Percentiles rank a stretch among this genome's conserved stretches.
These are phyloP conservation scores for Candida maesae DNA, from an alignment of 805 yeast species.

Conservation along the genomic window DNA sequence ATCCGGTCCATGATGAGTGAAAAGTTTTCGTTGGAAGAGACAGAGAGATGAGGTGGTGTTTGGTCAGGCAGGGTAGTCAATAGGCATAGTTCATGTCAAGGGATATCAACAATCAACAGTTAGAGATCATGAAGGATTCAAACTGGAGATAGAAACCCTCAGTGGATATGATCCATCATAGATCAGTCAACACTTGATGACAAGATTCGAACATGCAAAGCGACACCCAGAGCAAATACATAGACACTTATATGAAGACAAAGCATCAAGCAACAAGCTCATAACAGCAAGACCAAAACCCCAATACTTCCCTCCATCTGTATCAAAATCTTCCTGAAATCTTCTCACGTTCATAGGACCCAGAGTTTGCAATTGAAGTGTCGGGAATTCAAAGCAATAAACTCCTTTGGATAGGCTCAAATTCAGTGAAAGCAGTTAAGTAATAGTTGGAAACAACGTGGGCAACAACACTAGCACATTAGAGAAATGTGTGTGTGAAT, in stretches of 20 bases:
- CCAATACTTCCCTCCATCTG: too few species aligned
- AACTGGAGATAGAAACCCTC: too few species aligned
- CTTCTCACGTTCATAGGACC: slow-evolving; percentile 15
- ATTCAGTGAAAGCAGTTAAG: slow-evolving; percentile 9
- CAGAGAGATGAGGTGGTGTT: background rate
- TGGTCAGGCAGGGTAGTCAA: too few species aligned
- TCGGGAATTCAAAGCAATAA: slow-evolving; percentile 69
- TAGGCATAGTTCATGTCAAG: too few species aligned
- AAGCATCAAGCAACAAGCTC: too few species aligned
- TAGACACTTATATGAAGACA: too few species aligned
- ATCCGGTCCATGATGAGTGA: slow-evolving; percentile 4
- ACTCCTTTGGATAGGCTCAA: slow-evolving; percentile 6
- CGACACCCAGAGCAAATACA: too few species aligned
- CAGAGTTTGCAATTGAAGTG: slow-evolving; percentile 59
- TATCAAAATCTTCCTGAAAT: slow-evolving; percentile 5
- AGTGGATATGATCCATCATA: too few species aligned
- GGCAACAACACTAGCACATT: slow-evolving; percentile 1
- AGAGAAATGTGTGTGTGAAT: slow-evolving; percentile 8
- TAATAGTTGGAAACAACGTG: slow-evolving; percentile 13
- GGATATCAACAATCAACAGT: too few species aligned
- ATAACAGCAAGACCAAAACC: background rate
- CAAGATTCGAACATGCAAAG: too few species aligned
- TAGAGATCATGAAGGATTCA: too few species aligned
- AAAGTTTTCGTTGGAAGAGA: slow-evolving; percentile 2
- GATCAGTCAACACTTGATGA: too few species aligned